Percentiles rank a stretch among this genome's conserved stretches.
Evolutionary conservation across 805 yeast genomes (phyloP).

Genomic region (Cyberlindnera amylophila): DNA sequence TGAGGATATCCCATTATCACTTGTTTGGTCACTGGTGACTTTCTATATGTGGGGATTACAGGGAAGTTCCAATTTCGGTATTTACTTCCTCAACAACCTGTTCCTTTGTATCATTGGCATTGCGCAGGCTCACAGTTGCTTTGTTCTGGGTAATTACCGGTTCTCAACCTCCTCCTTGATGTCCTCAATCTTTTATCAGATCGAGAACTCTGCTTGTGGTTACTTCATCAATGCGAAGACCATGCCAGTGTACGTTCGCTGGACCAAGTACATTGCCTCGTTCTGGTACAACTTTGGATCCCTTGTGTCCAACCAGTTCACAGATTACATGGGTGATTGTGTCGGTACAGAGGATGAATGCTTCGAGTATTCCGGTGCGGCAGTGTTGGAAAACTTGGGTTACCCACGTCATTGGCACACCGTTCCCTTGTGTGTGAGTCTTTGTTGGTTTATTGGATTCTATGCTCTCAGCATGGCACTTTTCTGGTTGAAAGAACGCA

Average conservation of each 20-base stretch:
- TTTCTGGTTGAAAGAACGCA: conserved; percentile 37
- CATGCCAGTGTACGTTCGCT: conserved; percentile 82
- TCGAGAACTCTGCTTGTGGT: conserved; percentile 78
- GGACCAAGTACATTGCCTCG: conserved; percentile 76
- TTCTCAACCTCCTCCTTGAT: conserved; percentile 20
- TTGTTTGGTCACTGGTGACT: conserved; percentile 56
- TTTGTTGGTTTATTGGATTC: conserved; percentile 58
- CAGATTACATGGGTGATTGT: conserved; percentile 60
- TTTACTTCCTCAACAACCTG: conserved; percentile 57
- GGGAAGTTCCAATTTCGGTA: conserved; percentile 47
- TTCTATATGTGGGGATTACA: conserved; percentile 79
- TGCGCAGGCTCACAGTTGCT: conserved; percentile 44
- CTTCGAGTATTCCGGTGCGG: conserved; percentile 49
- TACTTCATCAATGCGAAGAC: conserved; percentile 68
- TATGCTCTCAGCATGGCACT: conserved; percentile 48
- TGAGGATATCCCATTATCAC: conserved; percentile 65
- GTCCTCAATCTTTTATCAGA: conserved; percentile 24
- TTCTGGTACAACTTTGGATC: conserved; percentile 81
- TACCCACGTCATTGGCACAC: conserved; percentile 60
- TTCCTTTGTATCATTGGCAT: conserved; percentile 54
- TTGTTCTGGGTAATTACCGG: conserved; percentile 19
- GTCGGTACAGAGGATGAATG: conserved; percentile 52
- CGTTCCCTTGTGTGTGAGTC: conserved; percentile 56
- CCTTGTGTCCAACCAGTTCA: conserved; percentile 58
- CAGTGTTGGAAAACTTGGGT: conserved; percentile 54